phyloP scores from a whole-genome alignment of 768 basidiomycete species.

The Gymnopilus dilepis region DNA sequence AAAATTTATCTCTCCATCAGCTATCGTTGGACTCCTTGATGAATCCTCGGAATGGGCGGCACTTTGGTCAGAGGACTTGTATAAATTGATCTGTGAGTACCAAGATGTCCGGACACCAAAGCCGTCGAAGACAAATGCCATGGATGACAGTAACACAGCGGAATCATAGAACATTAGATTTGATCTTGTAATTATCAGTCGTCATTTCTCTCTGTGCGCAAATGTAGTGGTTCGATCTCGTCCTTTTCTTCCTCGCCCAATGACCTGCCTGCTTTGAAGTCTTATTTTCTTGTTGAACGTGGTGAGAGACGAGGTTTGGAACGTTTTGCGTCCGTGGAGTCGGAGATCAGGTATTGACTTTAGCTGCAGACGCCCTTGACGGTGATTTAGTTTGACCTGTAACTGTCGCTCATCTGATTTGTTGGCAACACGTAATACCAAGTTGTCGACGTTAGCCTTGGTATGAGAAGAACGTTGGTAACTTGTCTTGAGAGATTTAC shows the following conservation, averaged over 20 bases:
- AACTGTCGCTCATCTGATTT: conserved; percentile 24
- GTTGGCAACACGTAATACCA: conserved; percentile 30
- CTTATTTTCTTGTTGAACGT: conserved; percentile 41
- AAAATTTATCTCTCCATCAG: conserved; percentile 2
- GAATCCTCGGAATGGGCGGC: conserved; percentile 29
- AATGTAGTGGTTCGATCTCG: not conserved
- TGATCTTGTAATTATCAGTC: too few relatives aligned
- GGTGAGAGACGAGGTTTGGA: conserved; percentile 30
- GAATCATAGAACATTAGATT: too few relatives aligned
- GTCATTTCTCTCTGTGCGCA: too few relatives aligned
- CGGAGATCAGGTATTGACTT: conserved; percentile 25
- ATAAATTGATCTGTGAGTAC: conserved; percentile 14
- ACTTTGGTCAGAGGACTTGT: conserved; percentile 24
- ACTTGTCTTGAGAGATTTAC: conserved; percentile 19
- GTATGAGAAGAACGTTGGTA: conserved; percentile 36
- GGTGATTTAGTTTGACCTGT: not conserved
- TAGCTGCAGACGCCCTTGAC: not conserved
- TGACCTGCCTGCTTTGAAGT: conserved; percentile 15
- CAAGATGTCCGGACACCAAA: not conserved
- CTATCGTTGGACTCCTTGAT: conserved; percentile 19
- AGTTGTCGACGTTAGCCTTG: conserved; percentile 14
- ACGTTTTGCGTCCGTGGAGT: conserved; percentile 21
- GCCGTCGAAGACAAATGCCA: not conserved
- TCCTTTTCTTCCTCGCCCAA: not conserved
- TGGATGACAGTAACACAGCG: too few relatives aligned